A percentile compares a stretch with the other conserved stretches of the same genome.
Evolutionary conservation across 1,284 basidiomycete genomes (phyloP).

Genomic region (Sanghuangporus baumii): DNA sequence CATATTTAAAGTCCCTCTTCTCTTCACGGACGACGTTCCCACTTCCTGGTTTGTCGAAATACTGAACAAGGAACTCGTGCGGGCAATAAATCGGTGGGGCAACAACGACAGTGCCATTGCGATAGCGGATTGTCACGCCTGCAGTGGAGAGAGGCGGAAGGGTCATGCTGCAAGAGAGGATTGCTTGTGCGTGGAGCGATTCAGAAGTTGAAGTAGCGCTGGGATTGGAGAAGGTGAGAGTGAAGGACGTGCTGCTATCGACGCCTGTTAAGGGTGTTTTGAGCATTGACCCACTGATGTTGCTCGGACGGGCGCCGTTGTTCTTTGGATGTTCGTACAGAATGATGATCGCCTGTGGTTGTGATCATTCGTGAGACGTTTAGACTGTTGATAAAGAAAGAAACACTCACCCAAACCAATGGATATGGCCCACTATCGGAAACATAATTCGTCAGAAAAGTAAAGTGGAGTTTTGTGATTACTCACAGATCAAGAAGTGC

Average conservation of each 20-base stretch:
- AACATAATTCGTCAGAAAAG: constrained; percentile 4
- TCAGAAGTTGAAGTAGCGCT: neutral
- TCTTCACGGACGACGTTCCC: constrained; percentile 49
- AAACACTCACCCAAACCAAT: constrained; percentile 61
- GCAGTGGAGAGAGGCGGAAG: constrained; percentile 34
- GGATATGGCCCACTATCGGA: constrained; percentile 72
- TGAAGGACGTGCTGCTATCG: constrained; percentile 74
- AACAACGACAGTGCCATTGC: constrained; percentile 60
- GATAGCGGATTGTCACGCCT: constrained; percentile 61
- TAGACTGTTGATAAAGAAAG: neutral
- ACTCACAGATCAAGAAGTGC: constrained; percentile 78
- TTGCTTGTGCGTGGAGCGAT: constrained; percentile 56
- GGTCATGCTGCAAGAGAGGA: constrained; percentile 60
- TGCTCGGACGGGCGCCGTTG: constrained; percentile 46
- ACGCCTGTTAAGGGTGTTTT: constrained; percentile 76
- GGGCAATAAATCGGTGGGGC: constrained; percentile 61
- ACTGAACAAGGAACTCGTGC: constrained; percentile 55
- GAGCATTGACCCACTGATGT: constrained; percentile 57
- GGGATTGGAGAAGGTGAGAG: constrained; percentile 56
- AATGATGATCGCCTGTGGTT: constrained; percentile 59
- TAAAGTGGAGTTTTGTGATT: neutral
- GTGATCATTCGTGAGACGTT: neutral
- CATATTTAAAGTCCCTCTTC: constrained; percentile 46
- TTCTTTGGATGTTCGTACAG: constrained; percentile 80
- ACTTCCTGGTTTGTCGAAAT: constrained; percentile 49